Evolutionary conservation across 1,139 yeast species (phyloP), one percentile per base, ranked within the genome.

Genomic region (Hyphopichia fennica): DNA sequence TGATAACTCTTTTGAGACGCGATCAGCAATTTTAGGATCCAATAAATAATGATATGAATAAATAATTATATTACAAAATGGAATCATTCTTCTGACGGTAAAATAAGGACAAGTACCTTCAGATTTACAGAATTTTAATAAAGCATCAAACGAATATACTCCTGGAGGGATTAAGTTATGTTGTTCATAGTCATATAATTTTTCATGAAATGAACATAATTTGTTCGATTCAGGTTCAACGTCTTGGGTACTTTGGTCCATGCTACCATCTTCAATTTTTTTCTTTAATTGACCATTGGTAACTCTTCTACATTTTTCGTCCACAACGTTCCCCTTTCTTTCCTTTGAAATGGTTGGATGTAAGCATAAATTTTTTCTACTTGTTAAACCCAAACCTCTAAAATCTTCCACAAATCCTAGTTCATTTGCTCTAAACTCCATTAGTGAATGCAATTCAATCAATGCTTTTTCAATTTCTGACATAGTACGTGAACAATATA

Each of bases 401-500:
- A 93, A 95, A 42, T 86, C 90, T 60, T 90, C 98, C 25, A 72
- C 84, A 51, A 77, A 81, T 0, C 98, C 98, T 43, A 93, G 71
- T 57, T 88, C 96, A 43, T 80, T 73, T 3, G 93, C 67, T 48
- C 99, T 75, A 60, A 77, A 93, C 41, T 81, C 88, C 99, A 93
- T 93, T 53, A 93, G 72, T 42, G 81, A 83, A 49, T 87, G 84
- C 70, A 95, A 74, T 68, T 93, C 99, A n/a, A 91, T 89, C 60
- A 93, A 69, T 0, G 99, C 98, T 67, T 93, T 93, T 67, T 93
- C 99, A 60, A 93, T 93, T 69, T 93, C 99, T 9, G 97, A 88
- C 99, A 93, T 93, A 30, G 99, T 93, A 77, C 99, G 98, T 5
- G 99, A 93, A 65, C 99, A 93, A 65, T 93, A 93, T 6, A 93